phyloP scores from a whole-genome alignment of 73 alveolate species.

The Paramecium biaurelia region DNA sequence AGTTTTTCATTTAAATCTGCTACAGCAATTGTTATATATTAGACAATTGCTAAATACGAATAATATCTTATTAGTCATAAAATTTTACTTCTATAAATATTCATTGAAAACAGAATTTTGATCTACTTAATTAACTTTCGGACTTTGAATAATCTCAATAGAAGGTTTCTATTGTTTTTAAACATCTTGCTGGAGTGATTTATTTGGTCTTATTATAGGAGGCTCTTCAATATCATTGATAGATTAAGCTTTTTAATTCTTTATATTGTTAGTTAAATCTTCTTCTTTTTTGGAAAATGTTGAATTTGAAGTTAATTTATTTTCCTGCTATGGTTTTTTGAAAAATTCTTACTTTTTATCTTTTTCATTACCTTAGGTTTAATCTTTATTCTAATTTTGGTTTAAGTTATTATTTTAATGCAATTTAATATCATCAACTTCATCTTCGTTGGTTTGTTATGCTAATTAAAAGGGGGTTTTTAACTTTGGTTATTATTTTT shows the following conservation, averaged over 20 bases:
- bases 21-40: background rate
- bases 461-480: background rate
- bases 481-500: background rate
- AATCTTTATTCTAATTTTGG: background rate
- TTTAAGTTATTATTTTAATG: background rate
- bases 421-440: background rate
- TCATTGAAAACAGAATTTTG: background rate
- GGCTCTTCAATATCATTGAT: background rate
- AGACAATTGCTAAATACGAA: background rate
- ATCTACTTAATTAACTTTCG: background rate
- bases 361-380: background rate
- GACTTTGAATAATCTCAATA: background rate
- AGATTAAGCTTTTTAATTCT: background rate
- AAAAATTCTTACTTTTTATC: background rate
- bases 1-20: constrained; percentile 36
- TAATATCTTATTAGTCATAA: background rate
- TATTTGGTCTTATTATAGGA: background rate
- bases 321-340: background rate
- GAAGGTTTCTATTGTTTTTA: background rate
- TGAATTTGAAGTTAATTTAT: background rate
- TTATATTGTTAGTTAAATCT: background rate
- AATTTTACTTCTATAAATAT: background rate
- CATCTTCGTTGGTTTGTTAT: background rate
- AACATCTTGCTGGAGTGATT: background rate
- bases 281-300: background rate